phyloP scores from a whole-genome alignment of 73 alveolate genomes.

The Paramecium caudatum region DNA sequence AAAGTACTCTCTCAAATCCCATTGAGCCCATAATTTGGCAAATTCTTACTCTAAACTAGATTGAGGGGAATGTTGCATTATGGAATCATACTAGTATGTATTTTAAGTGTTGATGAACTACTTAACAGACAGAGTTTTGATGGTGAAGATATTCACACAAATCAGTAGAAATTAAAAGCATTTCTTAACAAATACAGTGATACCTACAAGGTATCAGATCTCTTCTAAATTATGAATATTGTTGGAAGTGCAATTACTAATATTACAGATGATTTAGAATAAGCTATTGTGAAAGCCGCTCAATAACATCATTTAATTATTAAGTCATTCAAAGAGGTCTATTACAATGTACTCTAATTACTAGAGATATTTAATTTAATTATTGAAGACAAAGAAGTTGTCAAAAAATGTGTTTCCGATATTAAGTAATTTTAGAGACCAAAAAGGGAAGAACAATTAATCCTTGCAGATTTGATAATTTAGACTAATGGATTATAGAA shows the following conservation, averaged over 20 bases:
- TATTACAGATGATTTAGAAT: conserved; percentile 37
- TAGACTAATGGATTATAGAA: conserved; percentile 55
- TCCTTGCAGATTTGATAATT: conserved; percentile 8
- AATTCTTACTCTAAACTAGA: conserved; percentile 90
- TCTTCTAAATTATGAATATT: conserved; percentile 62
- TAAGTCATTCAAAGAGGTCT: conserved; percentile 70
- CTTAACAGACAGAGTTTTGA: conserved; percentile 54
- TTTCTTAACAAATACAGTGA: conserved; percentile 27
- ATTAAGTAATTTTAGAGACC: conserved; percentile 53
- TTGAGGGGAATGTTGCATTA: conserved; percentile 20
- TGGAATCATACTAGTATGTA: conserved; percentile 65
- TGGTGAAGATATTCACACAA: neutral
- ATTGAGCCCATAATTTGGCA: conserved; percentile 93
- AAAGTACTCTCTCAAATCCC: conserved; percentile 91
- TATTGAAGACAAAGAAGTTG: conserved; percentile 60
- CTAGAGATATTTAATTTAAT: conserved; percentile 63
- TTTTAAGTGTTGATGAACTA: conserved; percentile 71
- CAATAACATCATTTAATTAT: conserved; percentile 39
- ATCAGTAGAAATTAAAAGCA: conserved; percentile 29
- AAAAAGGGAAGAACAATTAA: neutral
- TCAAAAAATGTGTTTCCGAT: neutral
- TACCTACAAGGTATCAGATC: conserved; percentile 58
- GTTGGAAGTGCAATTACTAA: conserved; percentile 65
- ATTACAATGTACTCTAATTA: conserved; percentile 64
- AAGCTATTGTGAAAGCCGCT: conserved; percentile 51